Percentiles rank a stretch among this genome's conserved stretches.
These are phyloP conservation scores for Stephanocyclus meneghinianus DNA, from an alignment of 352 stramenopile species.

Conservation along the genomic window DNA sequence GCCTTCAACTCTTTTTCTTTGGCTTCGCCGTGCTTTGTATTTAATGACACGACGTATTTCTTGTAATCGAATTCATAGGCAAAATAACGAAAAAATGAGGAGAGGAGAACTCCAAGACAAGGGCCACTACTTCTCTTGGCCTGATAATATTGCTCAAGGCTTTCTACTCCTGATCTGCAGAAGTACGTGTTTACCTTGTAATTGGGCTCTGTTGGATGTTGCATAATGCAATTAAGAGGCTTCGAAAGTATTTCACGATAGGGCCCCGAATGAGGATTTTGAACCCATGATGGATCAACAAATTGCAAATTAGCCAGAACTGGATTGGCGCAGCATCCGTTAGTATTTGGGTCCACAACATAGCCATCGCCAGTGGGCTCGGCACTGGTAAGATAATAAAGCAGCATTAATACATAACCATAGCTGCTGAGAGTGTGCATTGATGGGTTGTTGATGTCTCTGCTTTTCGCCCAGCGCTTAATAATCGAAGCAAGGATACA, in stretches of 20 bases:
- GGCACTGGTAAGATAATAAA: slow-evolving; percentile 91
- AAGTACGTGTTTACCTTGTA: slow-evolving; percentile 84
- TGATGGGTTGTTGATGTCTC: slow-evolving; percentile 95
- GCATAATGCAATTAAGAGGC: slow-evolving; percentile 49
- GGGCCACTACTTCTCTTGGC: slow-evolving; percentile 46
- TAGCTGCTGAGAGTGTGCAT: slow-evolving; percentile 97
- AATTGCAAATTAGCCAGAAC: slow-evolving; percentile 92
- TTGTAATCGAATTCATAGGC: slow-evolving; percentile 93
- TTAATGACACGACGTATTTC: slow-evolving; percentile 90
- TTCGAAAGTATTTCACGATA: slow-evolving; percentile 64
- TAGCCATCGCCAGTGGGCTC: slow-evolving; percentile 58
- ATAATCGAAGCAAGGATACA: slow-evolving; percentile 93
- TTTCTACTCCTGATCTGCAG: slow-evolving; percentile 61
- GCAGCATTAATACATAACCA: slow-evolving; percentile 94
- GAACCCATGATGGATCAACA: slow-evolving; percentile 83
- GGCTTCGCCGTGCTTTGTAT: slow-evolving; percentile 79
- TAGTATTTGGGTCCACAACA: slow-evolving; percentile 15
- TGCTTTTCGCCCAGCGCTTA: slow-evolving; percentile 96
- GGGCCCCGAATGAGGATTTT: slow-evolving; percentile 48
- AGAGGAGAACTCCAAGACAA: slow-evolving; percentile 88
- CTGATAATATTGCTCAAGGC: slow-evolving; percentile 60
- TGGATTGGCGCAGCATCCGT: slow-evolving; percentile 37
- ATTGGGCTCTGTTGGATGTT: slow-evolving; percentile 77
- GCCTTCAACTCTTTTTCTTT: slow-evolving; percentile 83
- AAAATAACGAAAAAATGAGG: slow-evolving; percentile 97